phyloP scores from a whole-genome alignment of 139 green algal genomes.

The Klebsormidium nitens region DNA sequence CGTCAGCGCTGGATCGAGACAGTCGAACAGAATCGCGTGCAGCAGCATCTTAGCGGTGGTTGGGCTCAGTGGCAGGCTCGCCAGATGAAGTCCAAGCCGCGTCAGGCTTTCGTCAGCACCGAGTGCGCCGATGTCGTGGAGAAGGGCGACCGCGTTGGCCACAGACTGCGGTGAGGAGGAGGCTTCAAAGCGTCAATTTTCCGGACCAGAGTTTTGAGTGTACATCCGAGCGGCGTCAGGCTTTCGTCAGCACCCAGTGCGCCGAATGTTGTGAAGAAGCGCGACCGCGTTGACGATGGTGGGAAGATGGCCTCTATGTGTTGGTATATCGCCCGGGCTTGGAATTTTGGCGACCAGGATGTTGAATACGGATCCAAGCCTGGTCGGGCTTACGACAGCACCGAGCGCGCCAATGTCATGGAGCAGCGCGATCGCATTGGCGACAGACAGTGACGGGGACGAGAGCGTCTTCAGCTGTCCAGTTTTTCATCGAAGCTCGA shows the following conservation, averaged over 20 bases:
- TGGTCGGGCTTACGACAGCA: slow-evolving; percentile 31
- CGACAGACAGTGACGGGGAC: slow-evolving; percentile 5
- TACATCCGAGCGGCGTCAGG: slow-evolving; percentile 44
- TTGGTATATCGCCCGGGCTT: too few species aligned
- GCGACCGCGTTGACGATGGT: slow-evolving; percentile 12
- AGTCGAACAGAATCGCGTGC: slow-evolving; percentile 43
- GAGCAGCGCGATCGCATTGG: slow-evolving; percentile 26
- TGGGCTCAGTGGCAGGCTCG: slow-evolving; percentile 40
- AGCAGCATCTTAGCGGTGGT: slow-evolving; percentile 49
- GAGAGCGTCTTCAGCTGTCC: too few species aligned
- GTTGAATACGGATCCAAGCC: too few species aligned
- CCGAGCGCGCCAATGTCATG: slow-evolving; percentile 45
- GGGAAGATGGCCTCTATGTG: too few species aligned
- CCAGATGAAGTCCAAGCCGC: slow-evolving; percentile 41
- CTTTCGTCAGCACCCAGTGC: slow-evolving; percentile 31
- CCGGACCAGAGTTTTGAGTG: too few species aligned
- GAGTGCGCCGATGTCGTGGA: slow-evolving; percentile 45
- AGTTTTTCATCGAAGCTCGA: too few species aligned
- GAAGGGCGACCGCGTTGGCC: slow-evolving; percentile 20
- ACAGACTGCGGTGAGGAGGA: slow-evolving; percentile 13
- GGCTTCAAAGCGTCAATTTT: too few species aligned
- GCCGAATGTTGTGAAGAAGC: slow-evolving; percentile 43
- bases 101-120: slow-evolving; percentile 37
- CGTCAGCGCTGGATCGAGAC: slow-evolving; percentile 43
- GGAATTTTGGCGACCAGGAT: too few species aligned